phyloP scores from a whole-genome alignment of 768 basidiomycete species.

The Trichaptum fuscoviolaceum region DNA sequence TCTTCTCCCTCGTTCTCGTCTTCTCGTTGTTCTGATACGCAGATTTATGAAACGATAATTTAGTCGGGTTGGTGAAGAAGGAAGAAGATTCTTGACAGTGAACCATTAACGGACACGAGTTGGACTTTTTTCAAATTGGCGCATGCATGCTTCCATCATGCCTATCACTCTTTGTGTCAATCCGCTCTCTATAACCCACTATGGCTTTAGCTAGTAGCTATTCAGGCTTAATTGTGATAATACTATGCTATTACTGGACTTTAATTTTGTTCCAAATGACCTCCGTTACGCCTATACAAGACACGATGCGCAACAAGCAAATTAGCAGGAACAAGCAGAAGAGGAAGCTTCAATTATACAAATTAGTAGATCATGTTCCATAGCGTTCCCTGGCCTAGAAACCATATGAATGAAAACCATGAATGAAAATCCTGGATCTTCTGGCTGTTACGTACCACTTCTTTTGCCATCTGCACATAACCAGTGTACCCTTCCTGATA shows the following conservation, averaged over 20 bases:
- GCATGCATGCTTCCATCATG: neutral
- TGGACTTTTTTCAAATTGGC: neutral
- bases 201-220: neutral
- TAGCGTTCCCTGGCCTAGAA: conserved; percentile 21
- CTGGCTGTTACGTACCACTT: conserved; percentile 43
- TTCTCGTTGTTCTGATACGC: neutral
- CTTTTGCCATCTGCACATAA: conserved; percentile 69
- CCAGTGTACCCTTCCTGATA: conserved; percentile 62
- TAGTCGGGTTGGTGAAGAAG: neutral
- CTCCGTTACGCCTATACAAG: neutral
- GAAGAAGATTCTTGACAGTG: neutral
- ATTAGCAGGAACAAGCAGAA: neutral
- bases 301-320: neutral
- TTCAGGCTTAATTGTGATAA: conserved; percentile 1
- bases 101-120: conserved; percentile 1
- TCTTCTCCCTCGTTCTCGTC: neutral
- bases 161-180: neutral
- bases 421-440: neutral
- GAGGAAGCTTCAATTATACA: neutral
- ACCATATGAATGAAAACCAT: neutral
- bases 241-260: neutral
- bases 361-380: conserved; percentile 9
- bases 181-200: neutral
- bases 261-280: neutral
- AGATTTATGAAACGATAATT: neutral